Conservation (phyloP, 768 basidiomycete species). For the Russula lepida region DNA sequence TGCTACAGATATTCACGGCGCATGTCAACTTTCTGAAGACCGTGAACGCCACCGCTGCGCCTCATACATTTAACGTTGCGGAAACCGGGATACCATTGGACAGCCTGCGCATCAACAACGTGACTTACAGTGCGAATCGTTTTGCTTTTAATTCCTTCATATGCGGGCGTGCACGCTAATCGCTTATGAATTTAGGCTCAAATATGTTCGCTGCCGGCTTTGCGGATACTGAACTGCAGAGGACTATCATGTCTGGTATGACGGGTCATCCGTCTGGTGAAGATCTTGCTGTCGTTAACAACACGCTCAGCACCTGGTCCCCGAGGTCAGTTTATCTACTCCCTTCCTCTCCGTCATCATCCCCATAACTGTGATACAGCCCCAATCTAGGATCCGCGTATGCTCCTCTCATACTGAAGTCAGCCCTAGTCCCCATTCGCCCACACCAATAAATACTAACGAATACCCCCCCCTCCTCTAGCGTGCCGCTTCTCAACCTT, state of each 20-base stretch:
- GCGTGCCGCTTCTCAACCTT: not conserved
- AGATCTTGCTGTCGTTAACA: not conserved
- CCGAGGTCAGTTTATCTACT: not conserved
- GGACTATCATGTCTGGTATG: not conserved
- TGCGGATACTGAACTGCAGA: not conserved
- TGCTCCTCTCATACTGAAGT: constrained; percentile 10
- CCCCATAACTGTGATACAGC: not conserved
- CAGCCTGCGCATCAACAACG: constrained; percentile 3
- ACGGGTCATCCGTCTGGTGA: not conserved
- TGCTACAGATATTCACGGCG: constrained; percentile 1
- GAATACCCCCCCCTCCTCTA: not conserved
- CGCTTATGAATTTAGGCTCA: not conserved
- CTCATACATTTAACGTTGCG: not conserved
- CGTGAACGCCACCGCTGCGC: not conserved
- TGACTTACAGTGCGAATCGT: constrained; percentile 2
- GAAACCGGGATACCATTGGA: constrained; percentile 13
- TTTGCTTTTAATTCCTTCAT: not conserved
- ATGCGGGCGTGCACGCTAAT: not conserved
- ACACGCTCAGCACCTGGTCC: not conserved
- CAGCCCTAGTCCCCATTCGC: not conserved
- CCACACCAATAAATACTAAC: not conserved
- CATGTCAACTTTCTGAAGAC: constrained; percentile 12
- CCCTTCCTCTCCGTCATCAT: not conserved
- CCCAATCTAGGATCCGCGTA: constrained; percentile 14
- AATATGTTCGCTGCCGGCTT: constrained; percentile 15